Conservation (phyloP, 768 basidiomycete species). For the Tubosaeta sp. region DNA sequence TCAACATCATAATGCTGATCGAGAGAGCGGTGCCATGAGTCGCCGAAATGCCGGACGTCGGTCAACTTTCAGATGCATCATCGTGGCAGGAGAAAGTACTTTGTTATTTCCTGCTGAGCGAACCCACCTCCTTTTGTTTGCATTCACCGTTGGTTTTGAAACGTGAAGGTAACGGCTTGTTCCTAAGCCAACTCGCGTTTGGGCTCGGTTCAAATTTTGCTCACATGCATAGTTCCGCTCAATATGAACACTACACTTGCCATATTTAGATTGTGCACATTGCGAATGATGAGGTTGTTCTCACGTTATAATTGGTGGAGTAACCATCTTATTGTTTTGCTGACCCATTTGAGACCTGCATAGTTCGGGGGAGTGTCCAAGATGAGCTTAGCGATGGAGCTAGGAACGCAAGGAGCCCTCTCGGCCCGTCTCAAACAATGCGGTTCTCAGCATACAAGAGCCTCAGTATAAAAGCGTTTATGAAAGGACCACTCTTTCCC, state of each 20-base stretch:
- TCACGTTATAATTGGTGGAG: conserved; percentile 5
- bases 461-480: conserved; percentile 15
- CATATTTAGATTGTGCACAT: conserved; percentile 16
- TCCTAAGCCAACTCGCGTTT: not conserved
- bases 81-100: not conserved
- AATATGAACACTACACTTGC: conserved; percentile 17
- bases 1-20: not conserved
- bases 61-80: not conserved
- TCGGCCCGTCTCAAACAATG: not conserved
- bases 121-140: conserved; percentile 5
- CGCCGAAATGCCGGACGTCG: not conserved
- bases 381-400: not conserved
- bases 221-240: no score
- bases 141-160: not conserved
- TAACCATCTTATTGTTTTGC: conserved; percentile 19
- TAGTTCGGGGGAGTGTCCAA: not conserved
- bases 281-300: conserved; percentile 8
- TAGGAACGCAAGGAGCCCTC: not conserved
- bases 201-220: no score
- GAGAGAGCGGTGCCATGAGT: not conserved
- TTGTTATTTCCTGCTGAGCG: not conserved
- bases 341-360: conserved; percentile 3
- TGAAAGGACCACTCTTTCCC: not conserved
- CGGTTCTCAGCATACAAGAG: not conserved
- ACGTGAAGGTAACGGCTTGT: not conserved